phyloP scores from a whole-genome alignment of 345 rosid species.

The Euphorbia peplus region DNA sequence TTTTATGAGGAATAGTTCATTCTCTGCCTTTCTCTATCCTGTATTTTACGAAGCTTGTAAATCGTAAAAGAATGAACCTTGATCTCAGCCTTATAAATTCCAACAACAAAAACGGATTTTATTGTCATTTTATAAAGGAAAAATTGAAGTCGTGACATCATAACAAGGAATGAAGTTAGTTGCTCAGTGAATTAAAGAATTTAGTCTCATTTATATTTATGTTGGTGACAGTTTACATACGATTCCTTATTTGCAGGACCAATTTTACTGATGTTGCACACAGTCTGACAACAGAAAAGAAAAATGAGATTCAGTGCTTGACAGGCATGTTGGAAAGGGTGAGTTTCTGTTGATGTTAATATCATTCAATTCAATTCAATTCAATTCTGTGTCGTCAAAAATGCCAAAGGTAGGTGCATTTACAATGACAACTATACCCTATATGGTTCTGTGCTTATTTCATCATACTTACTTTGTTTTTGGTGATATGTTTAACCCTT shows the following conservation, averaged over 20 bases:
- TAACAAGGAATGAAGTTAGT: background rate
- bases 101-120: background rate
- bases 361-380: background rate
- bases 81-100: background rate
- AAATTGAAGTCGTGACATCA: background rate
- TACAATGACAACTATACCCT: background rate
- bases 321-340: conserved; percentile 52
- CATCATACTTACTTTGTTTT: too few species aligned
- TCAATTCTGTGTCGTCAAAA: background rate
- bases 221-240: background rate
- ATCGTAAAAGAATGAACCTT: background rate
- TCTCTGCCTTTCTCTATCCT: background rate
- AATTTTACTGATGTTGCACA: conserved; percentile 48
- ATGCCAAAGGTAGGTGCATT: background rate
- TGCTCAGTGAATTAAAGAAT: background rate
- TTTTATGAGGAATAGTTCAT: background rate
- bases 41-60: too few species aligned
- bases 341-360: conserved; percentile 14
- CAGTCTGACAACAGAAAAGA: conserved; percentile 48
- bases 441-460: background rate
- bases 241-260: conserved; percentile 41
- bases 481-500: background rate
- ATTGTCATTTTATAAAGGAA: background rate
- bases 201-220: background rate
- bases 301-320: conserved; percentile 53